phyloP scores from a whole-genome alignment of 352 stramenopile species.

The Pythium vanterpoolii region DNA sequence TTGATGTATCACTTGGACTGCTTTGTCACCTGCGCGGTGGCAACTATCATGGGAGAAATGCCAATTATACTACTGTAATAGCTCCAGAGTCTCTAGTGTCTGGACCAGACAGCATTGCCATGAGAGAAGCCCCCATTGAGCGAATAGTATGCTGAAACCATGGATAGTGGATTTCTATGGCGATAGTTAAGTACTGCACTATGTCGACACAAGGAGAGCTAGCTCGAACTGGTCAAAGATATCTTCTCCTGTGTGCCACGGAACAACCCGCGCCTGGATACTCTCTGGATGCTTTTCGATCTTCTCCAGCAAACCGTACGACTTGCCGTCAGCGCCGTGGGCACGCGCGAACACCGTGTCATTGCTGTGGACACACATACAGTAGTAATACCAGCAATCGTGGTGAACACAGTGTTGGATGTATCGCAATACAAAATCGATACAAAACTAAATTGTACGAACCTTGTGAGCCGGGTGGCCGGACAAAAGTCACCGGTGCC shows the following conservation, averaged over 20 bases:
- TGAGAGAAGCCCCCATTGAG: too few species aligned
- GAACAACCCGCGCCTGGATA: constrained; percentile 35
- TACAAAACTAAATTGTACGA: neutral
- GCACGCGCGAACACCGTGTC: constrained; percentile 41
- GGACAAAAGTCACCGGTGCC: constrained; percentile 28
- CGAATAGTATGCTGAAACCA: too few species aligned
- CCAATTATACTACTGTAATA: too few species aligned
- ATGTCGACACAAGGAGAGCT: neutral
- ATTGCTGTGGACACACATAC: too few species aligned
- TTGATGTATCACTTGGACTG: neutral
- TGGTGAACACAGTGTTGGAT: too few species aligned
- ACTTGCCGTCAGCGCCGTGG: constrained; percentile 25
- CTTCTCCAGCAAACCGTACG: constrained; percentile 31
- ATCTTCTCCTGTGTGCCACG: constrained; percentile 54
- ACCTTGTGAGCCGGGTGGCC: constrained; percentile 15
- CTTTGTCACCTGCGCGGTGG: neutral
- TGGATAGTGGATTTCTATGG: neutral
- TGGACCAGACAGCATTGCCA: too few species aligned
- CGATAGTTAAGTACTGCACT: neutral
- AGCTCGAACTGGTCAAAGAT: constrained; percentile 28
- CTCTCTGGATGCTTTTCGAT: constrained; percentile 32
- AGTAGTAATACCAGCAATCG: neutral
- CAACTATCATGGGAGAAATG: too few species aligned
- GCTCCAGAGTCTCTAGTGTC: too few species aligned
- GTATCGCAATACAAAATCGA: neutral